Evolutionary conservation across 2,329 filamentous ascomycete species (phyloP).

Genomic region (Fusarium sp.): DNA sequence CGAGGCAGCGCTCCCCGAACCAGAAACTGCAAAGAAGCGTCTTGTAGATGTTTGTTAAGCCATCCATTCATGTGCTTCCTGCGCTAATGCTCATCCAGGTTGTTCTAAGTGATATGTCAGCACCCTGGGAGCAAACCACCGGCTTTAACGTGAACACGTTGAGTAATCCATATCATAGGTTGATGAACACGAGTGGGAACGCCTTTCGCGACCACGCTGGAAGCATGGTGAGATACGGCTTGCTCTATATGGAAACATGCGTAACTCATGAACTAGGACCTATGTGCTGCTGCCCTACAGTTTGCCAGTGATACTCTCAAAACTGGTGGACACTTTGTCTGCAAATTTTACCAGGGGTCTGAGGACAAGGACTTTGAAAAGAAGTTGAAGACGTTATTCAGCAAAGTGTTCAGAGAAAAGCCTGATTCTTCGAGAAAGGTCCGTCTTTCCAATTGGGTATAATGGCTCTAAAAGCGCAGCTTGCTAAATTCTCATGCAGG

Average conservation of each 20-base stretch:
- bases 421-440: conserved; percentile 91
- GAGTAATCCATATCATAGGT: conserved; percentile 96
- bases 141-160: conserved; percentile 87
- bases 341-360: conserved; percentile 94
- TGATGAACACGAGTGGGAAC: conserved; percentile 98
- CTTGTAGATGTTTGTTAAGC: conserved; percentile 73
- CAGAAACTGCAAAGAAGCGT: conserved; percentile 53
- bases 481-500: conserved; percentile 44
- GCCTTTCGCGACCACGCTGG: conserved; percentile 87
- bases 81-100: conserved; percentile 61
- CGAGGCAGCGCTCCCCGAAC: neutral
- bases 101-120: conserved; percentile 99
- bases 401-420: conserved; percentile 86
- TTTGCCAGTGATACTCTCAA: conserved; percentile 89
- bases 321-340: conserved; percentile 88
- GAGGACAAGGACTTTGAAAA: conserved; percentile 86
- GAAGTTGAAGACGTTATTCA: conserved; percentile 80
- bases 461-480: neutral
- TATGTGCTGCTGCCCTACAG: conserved; percentile 85
- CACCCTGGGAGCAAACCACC: conserved; percentile 86
- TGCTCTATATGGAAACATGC: neutral
- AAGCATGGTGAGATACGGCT: conserved; percentile 81
- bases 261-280: conserved; percentile 69
- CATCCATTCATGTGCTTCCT: neutral
- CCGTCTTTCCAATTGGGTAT: conserved; percentile 35